A percentile compares a stretch with the other conserved stretches of the same genome.
phyloP scores from a whole-genome alignment of 441 rosid genomes.

The Populus hybrid region DNA sequence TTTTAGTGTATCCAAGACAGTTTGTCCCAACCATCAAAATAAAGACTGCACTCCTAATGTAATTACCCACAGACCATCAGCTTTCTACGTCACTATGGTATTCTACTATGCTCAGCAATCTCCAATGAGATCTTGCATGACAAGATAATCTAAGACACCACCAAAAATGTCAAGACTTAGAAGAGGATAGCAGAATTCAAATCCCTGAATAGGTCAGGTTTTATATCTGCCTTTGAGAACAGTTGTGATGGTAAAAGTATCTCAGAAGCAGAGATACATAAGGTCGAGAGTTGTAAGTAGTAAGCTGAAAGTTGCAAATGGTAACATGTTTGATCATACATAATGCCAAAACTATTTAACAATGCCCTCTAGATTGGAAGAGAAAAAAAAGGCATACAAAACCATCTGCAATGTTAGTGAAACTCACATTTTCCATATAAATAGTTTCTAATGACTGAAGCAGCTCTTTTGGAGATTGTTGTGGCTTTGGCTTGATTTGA shows the following conservation, averaged over 20 bases:
- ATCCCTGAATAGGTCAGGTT: background rate
- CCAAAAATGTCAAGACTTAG: background rate
- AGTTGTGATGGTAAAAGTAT: background rate
- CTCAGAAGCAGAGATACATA: background rate
- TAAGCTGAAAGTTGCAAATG: background rate
- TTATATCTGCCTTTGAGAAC: background rate
- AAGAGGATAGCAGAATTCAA: background rate
- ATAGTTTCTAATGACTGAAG: constrained; percentile 56
- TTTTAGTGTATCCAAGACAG: background rate
- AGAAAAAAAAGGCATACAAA: background rate
- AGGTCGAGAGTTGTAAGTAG: background rate
- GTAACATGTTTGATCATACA: background rate
- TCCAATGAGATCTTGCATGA: background rate
- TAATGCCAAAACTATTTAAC: background rate
- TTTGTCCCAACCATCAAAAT: background rate
- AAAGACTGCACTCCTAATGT: background rate
- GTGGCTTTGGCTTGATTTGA: constrained; percentile 83
- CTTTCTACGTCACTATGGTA: background rate
- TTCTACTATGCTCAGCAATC: background rate
- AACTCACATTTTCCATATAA: constrained; percentile 73
- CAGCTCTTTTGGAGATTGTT: constrained; percentile 76
- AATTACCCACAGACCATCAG: background rate
- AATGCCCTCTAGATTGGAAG: background rate
- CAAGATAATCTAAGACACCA: background rate
- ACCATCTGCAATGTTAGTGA: background rate